Evolutionary conservation across 495 filamentous ascomycete genomes (phyloP), one percentile per base, ranked within the genome.

Genomic region (Podospora pseudoanserina): DNA sequence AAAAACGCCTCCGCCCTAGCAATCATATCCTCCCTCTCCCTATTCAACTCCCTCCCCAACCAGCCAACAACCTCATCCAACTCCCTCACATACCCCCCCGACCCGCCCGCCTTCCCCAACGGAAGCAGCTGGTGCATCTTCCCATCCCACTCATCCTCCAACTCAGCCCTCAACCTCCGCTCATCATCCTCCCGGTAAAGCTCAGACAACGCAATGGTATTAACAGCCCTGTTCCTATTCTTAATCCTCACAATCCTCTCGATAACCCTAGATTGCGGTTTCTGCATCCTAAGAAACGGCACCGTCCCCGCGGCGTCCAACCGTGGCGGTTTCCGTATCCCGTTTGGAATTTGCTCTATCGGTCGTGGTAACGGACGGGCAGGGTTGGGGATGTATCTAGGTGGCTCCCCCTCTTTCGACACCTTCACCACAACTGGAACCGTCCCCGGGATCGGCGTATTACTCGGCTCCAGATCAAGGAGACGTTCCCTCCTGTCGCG

Each of bases 211-310:
- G 28, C 59, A 11, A 86, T 73, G 13, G 83, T 67, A 16, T 58
- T 20, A 73, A 89, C 85, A 87, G 89, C 88, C 1, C 72, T 26
- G 23, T 70, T 11, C 19, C 85, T 68, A 64, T 85, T 89, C 34
- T 84, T 58, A 0, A 20, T 77, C 9, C 82, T 76, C 15, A 95
- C 75, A 0, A 90, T 78, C 3, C 83, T 76, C 68, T 83, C 85
- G 4, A 94, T 78, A 49, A 77, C 77, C 34, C 73, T 70, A 5
- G 90, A 83, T 71, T 92, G 89, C 7, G 90, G 90, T 74, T 92
- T 93, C 68, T 81, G 84, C 63, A 91, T 75, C 27, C 90, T 87
- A 57, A 95, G 76, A 67, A 93, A 89, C 0, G 92, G 90, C n/a
- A 91, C 69, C 30, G 84, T 85, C 53, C 79, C 78, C 2, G 87